Evolutionary conservation across 2,329 filamentous ascomycete species (phyloP).

Genomic region (Annulohypoxylon truncatum): DNA sequence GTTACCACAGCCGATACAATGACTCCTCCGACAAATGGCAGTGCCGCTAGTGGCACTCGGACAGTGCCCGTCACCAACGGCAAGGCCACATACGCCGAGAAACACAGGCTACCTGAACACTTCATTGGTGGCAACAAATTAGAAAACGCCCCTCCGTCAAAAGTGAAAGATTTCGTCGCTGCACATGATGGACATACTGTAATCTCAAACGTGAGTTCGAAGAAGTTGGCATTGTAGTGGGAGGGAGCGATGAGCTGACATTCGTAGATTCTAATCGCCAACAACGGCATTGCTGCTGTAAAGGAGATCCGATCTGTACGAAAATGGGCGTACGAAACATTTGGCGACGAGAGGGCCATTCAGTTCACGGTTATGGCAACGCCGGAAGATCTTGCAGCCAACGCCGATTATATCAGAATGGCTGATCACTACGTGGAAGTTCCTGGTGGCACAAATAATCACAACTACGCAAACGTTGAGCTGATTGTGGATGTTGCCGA

Average conservation of each 20-base stretch:
- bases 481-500: constrained; percentile 98
- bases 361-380: constrained; percentile 99
- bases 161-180: constrained; percentile 96
- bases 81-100: constrained; percentile 78
- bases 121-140: constrained; percentile 97
- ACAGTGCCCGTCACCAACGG: constrained; percentile 67
- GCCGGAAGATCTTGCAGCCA: constrained; percentile 95
- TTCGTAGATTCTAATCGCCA: constrained; percentile 91
- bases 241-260: constrained; percentile 15
- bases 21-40: constrained; percentile 43
- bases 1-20: constrained; percentile 39
- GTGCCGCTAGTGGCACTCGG: constrained; percentile 56
- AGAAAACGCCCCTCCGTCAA: constrained; percentile 81
- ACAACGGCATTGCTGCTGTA: constrained; percentile 99
- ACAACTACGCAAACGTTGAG: constrained; percentile 99
- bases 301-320: constrained; percentile 99
- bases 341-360: constrained; percentile 97
- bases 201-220: constrained; percentile 86
- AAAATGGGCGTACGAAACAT: constrained; percentile 99
- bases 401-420: constrained; percentile 99
- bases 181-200: constrained; percentile 93
- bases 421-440: constrained; percentile 99
- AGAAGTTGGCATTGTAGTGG: neutral
- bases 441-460: constrained; percentile 98
- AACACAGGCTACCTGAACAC: constrained; percentile 86